These are phyloP conservation scores for Boletus semigastroideus DNA, from an alignment of 1,284 basidiomycete species.

Conservation along the genomic window DNA sequence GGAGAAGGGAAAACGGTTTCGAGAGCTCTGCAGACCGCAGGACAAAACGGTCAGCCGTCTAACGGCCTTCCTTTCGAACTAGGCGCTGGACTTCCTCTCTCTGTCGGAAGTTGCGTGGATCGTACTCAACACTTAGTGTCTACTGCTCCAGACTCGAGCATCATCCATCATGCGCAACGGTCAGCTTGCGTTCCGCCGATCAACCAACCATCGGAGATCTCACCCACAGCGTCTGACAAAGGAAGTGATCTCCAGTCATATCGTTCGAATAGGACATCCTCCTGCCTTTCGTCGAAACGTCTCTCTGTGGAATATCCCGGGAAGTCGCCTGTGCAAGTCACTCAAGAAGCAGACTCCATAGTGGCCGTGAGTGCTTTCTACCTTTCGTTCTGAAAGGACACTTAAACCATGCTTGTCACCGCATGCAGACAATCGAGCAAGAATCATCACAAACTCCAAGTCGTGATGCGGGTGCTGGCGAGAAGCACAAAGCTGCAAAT, in stretches of 20 bases:
- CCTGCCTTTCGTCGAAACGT: slow-evolving; percentile 6
- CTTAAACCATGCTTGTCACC: not conserved
- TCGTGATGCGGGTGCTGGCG: not conserved
- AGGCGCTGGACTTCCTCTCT: not conserved
- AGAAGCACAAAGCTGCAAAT: slow-evolving; percentile 18
- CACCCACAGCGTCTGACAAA: not conserved
- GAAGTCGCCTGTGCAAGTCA: not conserved
- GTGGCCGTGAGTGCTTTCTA: slow-evolving; percentile 8
- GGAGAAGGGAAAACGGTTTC: not conserved
- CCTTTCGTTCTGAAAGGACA: not conserved
- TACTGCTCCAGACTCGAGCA: not conserved
- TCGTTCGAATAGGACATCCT: not conserved
- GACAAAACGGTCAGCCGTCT: not conserved
- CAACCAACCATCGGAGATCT: not conserved
- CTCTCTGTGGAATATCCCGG: not conserved
- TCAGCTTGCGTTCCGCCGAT: not conserved
- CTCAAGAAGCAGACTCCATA: slow-evolving; percentile 1
- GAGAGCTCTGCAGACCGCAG: not conserved
- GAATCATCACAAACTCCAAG: not conserved
- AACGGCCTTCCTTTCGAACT: not conserved
- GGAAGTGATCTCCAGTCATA: not conserved
- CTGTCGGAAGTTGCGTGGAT: not conserved
- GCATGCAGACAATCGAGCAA: not conserved
- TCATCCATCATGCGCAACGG: not conserved
- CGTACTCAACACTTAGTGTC: not conserved